phyloP scores from a whole-genome alignment of 768 basidiomycete species.

The Lyophyllum semitale region DNA sequence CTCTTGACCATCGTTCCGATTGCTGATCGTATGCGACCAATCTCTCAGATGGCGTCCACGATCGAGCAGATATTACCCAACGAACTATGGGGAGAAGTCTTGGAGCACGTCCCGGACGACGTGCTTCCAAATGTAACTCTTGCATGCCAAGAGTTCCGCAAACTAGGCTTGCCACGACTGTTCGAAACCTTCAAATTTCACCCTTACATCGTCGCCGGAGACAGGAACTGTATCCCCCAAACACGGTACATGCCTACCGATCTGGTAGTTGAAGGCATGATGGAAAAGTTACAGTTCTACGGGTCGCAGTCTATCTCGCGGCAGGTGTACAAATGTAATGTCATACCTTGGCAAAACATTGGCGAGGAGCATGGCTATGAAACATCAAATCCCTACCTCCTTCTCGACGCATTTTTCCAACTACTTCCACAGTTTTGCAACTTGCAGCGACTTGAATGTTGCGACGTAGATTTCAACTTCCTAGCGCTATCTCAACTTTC shows the following conservation, averaged over 20 bases:
- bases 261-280: not conserved
- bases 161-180: not conserved
- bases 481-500: not conserved
- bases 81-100: conserved; percentile 6
- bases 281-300: conserved; percentile 4
- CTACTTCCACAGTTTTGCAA: conserved; percentile 3
- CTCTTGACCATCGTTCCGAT: too few species aligned
- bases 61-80: too few species aligned
- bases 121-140: not conserved
- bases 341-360: not conserved
- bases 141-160: conserved; percentile 1
- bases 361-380: not conserved
- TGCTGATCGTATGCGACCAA: too few species aligned
- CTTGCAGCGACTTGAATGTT: not conserved
- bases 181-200: conserved; percentile 1
- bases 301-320: not conserved
- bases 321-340: not conserved
- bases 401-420: not conserved
- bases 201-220: not conserved
- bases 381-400: not conserved
- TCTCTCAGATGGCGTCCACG: too few species aligned
- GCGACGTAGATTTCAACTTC: not conserved
- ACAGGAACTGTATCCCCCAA: not conserved
- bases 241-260: not conserved
- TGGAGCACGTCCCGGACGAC: not conserved